phyloP scores from a whole-genome alignment of 768 basidiomycete species.

The Boletus vermiculosoides region DNA sequence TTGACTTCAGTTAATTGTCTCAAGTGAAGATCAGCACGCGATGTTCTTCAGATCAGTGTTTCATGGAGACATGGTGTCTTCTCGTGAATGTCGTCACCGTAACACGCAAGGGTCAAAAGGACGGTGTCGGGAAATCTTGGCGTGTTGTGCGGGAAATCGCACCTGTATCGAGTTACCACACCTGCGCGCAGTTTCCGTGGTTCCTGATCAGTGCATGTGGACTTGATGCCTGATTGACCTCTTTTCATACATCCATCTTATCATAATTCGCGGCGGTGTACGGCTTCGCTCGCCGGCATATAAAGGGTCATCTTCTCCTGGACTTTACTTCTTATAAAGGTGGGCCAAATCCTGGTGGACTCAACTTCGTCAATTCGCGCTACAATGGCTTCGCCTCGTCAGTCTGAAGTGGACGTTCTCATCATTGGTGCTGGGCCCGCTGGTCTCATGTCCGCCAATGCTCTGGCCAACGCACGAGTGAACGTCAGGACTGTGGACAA shows the following conservation, averaged over 20 bases:
- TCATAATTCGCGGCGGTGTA: not conserved
- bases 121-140: not conserved
- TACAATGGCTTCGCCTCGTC: conserved; percentile 14
- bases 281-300: not conserved
- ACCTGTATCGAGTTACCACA: not conserved
- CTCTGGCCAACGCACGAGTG: conserved; percentile 36
- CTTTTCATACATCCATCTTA: not conserved
- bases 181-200: not conserved
- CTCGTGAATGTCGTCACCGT: not conserved
- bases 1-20: not conserved
- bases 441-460: conserved; percentile 44
- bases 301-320: not conserved
- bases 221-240: not conserved
- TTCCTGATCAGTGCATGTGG: not conserved
- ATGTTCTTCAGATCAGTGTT: not conserved
- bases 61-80: too few species aligned
- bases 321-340: conserved; percentile 1
- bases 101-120: not conserved
- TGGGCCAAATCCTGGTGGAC: not conserved
- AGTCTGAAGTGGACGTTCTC: conserved; percentile 40
- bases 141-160: conserved; percentile 3
- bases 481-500: conserved; percentile 42
- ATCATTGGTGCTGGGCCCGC: conserved; percentile 44
- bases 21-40: not conserved
- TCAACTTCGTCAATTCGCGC: not conserved